Evolutionary conservation across 2,329 filamentous ascomycete species (phyloP).

Genomic region (Pseudopyrenochaeta lycopersici): DNA sequence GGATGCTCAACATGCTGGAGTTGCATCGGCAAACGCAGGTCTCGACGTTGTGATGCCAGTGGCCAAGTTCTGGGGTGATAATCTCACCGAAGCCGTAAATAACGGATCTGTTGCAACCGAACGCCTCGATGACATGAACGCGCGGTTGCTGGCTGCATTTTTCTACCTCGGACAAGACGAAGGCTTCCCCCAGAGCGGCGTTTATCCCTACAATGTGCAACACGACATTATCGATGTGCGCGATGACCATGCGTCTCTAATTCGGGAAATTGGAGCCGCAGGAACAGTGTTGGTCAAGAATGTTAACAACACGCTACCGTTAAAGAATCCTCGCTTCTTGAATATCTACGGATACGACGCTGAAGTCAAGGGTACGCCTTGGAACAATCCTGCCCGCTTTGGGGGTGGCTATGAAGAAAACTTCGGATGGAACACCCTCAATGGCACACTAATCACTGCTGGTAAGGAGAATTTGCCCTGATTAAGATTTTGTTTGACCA

Average conservation of each 20-base stretch:
- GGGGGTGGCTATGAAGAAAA: constrained; percentile 53
- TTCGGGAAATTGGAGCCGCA: constrained; percentile 53
- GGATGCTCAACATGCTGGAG: constrained; percentile 55
- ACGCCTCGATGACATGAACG: constrained; percentile 43
- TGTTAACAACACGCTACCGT: constrained; percentile 61
- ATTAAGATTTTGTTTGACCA: constrained; percentile 50
- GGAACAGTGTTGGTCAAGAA: constrained; percentile 60
- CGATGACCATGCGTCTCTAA: constrained; percentile 52
- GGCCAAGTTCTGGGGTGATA: constrained; percentile 40
- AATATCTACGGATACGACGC: constrained; percentile 53
- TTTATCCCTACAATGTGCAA: constrained; percentile 31
- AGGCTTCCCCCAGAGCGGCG: constrained; percentile 35
- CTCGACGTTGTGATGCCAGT: constrained; percentile 59
- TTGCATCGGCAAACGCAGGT: constrained; percentile 55
- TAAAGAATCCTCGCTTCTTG: constrained; percentile 48
- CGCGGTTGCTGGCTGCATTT: constrained; percentile 35
- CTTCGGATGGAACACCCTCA: constrained; percentile 42
- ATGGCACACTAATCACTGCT: constrained; percentile 55
- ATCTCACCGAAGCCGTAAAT: constrained; percentile 39
- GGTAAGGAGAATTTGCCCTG: constrained; percentile 49
- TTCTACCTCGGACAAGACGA: constrained; percentile 52
- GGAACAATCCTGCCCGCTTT: constrained; percentile 49
- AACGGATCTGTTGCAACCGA: constrained; percentile 35
- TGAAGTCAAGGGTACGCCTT: constrained; percentile 43
- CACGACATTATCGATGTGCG: constrained; percentile 58